These are phyloP conservation scores for Oryza meridionalis DNA, from an alignment of 176 grass and related monocot genomes.

Conservation along the genomic window DNA sequence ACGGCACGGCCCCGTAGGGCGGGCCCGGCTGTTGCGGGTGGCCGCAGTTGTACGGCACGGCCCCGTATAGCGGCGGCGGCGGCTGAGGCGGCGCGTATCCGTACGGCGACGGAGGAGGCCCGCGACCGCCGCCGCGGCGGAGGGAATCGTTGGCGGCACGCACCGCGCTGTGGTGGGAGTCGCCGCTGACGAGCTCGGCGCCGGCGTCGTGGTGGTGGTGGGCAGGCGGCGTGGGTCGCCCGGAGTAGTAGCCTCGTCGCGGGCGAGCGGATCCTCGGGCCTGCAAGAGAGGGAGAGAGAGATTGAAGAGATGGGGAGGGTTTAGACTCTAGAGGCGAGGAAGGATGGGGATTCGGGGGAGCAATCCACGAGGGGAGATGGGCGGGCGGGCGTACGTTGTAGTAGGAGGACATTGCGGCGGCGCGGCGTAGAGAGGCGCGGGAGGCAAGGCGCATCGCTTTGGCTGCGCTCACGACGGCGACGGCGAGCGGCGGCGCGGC, in stretches of 20 bases:
- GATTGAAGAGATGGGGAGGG: background rate
- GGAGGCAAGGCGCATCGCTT: conserved; percentile 44
- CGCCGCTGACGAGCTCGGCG: conserved; percentile 41
- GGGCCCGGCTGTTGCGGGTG: conserved; percentile 25
- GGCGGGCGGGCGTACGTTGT: conserved; percentile 46
- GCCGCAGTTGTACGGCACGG: conserved; percentile 48
- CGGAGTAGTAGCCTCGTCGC: conserved; percentile 31
- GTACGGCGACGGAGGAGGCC: conserved; percentile 40
- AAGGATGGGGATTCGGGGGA: background rate
- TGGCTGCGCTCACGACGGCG: background rate
- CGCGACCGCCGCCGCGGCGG: conserved; percentile 20
- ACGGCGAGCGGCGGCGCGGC: conserved; percentile 10
- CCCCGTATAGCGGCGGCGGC: conserved; percentile 29
- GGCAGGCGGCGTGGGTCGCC: conserved; percentile 26
- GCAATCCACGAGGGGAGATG: background rate
- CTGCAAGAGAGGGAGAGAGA: conserved; percentile 41
- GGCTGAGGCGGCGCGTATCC: conserved; percentile 14
- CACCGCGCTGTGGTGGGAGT: conserved; percentile 44
- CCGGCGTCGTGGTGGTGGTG: conserved; percentile 7
- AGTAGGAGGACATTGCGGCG: conserved; percentile 53
- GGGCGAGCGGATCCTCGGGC: conserved; percentile 37
- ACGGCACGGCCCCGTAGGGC: conserved; percentile 44
- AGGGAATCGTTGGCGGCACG: conserved; percentile 48
- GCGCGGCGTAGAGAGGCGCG: conserved; percentile 34
- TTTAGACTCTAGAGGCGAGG: conserved; percentile 11